Evolutionary conservation across 2,329 filamentous ascomycete genomes (phyloP).

Genomic region (Pestalotiopsis sp.): DNA sequence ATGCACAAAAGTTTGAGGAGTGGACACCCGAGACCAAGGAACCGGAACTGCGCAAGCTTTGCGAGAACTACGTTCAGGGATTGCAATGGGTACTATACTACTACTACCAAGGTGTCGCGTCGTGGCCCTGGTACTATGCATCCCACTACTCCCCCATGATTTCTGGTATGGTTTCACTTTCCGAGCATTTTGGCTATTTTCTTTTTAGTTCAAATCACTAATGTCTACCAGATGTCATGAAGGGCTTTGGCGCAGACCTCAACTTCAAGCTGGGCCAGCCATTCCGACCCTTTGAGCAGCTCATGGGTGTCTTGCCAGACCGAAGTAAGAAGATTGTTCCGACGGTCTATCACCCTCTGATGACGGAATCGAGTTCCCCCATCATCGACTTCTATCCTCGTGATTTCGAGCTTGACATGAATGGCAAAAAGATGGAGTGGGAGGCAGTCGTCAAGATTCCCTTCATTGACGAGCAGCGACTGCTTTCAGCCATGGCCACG

Average conservation of each 20-base stretch:
- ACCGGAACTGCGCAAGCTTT: slow-evolving; percentile 75
- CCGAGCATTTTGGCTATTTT: not conserved
- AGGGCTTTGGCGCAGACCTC: slow-evolving; percentile 82
- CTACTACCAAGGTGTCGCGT: slow-evolving; percentile 95
- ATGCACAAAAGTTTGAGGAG: slow-evolving; percentile 77
- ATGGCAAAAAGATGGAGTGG: slow-evolving; percentile 99
- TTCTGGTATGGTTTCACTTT: slow-evolving; percentile 57
- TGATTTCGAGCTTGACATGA: slow-evolving; percentile 98
- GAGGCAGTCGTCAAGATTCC: slow-evolving; percentile 99
- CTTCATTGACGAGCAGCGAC: slow-evolving; percentile 90
- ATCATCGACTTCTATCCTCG: slow-evolving; percentile 98
- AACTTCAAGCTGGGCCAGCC: slow-evolving; percentile 94
- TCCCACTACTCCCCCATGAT: slow-evolving; percentile 99
- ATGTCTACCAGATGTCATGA: slow-evolving; percentile 72
- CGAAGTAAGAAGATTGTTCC: slow-evolving; percentile 97
- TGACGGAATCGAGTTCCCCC: slow-evolving; percentile 87
- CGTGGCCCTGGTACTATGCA: slow-evolving; percentile 97
- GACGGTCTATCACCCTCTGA: slow-evolving; percentile 81
- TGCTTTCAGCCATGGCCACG: slow-evolving; percentile 83
- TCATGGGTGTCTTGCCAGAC: slow-evolving; percentile 97
- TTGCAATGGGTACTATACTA: slow-evolving; percentile 98
- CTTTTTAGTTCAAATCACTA: slow-evolving; percentile 18
- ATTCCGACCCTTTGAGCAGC: slow-evolving; percentile 91
- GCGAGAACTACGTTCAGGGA: slow-evolving; percentile 96
- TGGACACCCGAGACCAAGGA: slow-evolving; percentile 81